phyloP scores from a whole-genome alignment of 495 filamentous ascomycete species.

The Podospora pseudoanserina region DNA sequence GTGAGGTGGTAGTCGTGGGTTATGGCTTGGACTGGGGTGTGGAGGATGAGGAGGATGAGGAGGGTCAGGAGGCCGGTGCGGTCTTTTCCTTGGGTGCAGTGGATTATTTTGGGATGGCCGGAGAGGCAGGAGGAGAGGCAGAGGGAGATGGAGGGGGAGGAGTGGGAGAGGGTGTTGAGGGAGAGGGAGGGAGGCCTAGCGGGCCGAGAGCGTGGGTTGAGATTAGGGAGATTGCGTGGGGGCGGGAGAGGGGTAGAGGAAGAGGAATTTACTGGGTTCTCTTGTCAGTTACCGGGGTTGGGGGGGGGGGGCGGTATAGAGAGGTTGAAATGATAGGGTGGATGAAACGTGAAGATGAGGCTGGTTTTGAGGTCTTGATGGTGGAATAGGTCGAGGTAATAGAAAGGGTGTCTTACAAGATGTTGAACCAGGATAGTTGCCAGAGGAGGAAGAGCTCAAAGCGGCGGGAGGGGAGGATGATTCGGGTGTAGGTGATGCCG shows the following conservation, averaged over 20 bases:
- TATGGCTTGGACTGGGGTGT: slow-evolving; percentile 55
- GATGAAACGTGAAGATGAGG: background rate
- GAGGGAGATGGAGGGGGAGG: slow-evolving; percentile 55
- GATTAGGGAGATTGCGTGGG: slow-evolving; percentile 63
- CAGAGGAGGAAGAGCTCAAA: slow-evolving; percentile 67
- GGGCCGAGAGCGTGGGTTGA: slow-evolving; percentile 64
- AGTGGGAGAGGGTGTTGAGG: slow-evolving; percentile 61
- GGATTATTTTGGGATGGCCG: slow-evolving; percentile 45
- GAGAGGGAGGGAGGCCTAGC: slow-evolving; percentile 64
- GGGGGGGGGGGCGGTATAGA: too few relatives aligned
- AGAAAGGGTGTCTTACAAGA: slow-evolving; percentile 45
- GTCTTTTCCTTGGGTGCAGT: slow-evolving; percentile 90
- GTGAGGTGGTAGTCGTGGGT: slow-evolving; percentile 60
- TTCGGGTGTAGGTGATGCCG: slow-evolving; percentile 54
- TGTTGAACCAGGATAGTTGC: slow-evolving; percentile 55
- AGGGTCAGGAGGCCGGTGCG: slow-evolving; percentile 72
- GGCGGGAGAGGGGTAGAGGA: slow-evolving; percentile 55
- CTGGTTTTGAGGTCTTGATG: background rate
- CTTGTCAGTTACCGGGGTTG: too few relatives aligned
- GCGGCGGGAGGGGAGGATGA: slow-evolving; percentile 68
- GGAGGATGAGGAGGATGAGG: slow-evolving; percentile 57
- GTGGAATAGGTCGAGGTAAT: slow-evolving; percentile 29
- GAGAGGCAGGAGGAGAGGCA: background rate
- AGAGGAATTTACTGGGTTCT: slow-evolving; percentile 51
- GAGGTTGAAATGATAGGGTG: background rate